Evolutionary conservation across 495 filamentous ascomycete genomes (phyloP), one percentile per base, ranked within the genome.

Genomic region (Apodospora peruviana): DNA sequence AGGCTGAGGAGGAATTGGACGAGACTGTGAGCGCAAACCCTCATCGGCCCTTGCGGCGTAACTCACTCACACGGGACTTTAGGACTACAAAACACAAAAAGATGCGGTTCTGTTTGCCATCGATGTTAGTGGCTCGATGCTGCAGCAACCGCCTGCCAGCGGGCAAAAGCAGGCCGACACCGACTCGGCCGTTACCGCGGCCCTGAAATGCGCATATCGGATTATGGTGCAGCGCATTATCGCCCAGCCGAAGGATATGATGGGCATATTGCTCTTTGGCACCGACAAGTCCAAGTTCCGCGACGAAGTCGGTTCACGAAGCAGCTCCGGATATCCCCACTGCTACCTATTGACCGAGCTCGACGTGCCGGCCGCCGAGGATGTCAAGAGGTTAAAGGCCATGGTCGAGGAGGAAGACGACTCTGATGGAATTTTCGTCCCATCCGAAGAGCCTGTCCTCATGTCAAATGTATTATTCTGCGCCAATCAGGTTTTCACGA

Each of bases 171-270:
- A 91, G 64, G 74, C 78, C 41, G 77, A 83, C 37, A 80, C 72
- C 50, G 86, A 89, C 55, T 83, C 82, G 18, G 81, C 91, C 1
- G 71, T 83, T 1, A 77, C 82, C 2, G 91, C 94, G 16, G 91
- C 94, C 5, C 74, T 99, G 21, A 95, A 95, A 73, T 96, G 90
- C 60, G 91, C 94, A 45, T 94, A 95, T 57, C 79, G 87, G 45
- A 76, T 99, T 45, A 96, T 97, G 85, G 91, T 96, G 69, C 91
- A 96, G 68, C 85, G 94, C 48, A 96, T 99, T 57, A 96, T 99
- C 59, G 90, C 90, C 2, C 91, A 91, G 53, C 94, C 94, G 0
- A 88, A 84, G 60, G 93, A 97, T 56, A 95, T 96, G 91, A 96
- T 99, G 73, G 91, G 91, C 3, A 85, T 99, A 8, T 64, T 99